Conservation (phyloP, 2,329 filamentous ascomycete species). For the Plectosphaerella cucumerina region DNA sequence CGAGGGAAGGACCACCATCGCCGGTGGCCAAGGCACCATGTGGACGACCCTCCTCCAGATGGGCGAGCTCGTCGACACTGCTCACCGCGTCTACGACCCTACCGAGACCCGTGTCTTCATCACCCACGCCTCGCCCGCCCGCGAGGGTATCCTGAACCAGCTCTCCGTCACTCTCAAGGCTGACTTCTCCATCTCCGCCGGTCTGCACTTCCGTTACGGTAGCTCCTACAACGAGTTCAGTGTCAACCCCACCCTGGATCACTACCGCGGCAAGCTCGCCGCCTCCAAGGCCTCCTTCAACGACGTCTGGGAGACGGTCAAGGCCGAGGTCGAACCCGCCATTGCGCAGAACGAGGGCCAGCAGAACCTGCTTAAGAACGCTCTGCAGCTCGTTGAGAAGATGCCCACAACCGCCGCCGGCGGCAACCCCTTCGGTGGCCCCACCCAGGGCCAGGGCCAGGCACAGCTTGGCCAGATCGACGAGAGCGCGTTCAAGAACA, state of each 20-base stretch:
- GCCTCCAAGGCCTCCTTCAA: conserved; percentile 98
- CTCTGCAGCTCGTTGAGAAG: conserved; percentile 90
- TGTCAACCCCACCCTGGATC: conserved; percentile 94
- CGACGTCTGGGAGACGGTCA: conserved; percentile 99
- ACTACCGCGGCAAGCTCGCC: conserved; percentile 96
- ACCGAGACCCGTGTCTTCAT: conserved; percentile 96
- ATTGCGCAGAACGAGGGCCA: conserved; percentile 92
- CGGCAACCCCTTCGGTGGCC: conserved; percentile 93
- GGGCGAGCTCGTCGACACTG: conserved; percentile 96
- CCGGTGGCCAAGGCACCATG: conserved; percentile 97
- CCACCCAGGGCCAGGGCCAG: conserved; percentile 62
- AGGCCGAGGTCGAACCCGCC: conserved; percentile 89
- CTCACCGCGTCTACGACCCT: conserved; percentile 96
- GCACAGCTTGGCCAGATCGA: conserved; percentile 82
- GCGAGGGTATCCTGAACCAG: conserved; percentile 95
- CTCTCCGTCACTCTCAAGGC: conserved; percentile 96
- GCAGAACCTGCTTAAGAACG: conserved; percentile 86
- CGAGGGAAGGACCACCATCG: conserved; percentile 95
- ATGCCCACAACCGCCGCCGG: conserved; percentile 95
- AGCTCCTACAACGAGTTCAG: conserved; percentile 99
- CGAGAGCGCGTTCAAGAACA: conserved; percentile 99
- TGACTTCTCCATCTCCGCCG: conserved; percentile 96
- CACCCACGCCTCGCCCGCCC: conserved; percentile 92
- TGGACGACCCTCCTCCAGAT: conserved; percentile 98
- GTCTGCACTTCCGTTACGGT: conserved; percentile 96